Percentiles rank a stretch among this genome's conserved stretches.
Evolutionary conservation across 768 basidiomycete species (phyloP).

Genomic region (Mycena haematopus): DNA sequence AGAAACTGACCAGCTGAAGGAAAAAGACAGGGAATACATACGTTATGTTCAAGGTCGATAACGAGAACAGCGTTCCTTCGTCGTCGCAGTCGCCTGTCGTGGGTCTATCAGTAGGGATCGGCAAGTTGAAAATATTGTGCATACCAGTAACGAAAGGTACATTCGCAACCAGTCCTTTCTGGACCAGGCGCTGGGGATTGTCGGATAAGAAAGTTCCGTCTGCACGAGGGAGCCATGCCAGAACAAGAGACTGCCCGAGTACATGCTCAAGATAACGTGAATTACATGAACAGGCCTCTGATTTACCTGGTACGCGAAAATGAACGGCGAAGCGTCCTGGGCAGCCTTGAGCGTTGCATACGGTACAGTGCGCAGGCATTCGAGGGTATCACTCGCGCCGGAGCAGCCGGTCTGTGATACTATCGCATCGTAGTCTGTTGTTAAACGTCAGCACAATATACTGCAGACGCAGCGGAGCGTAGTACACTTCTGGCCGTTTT

Average conservation of each 20-base stretch:
- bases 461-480: background rate
- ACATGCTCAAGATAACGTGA: too few relatives aligned
- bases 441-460: background rate
- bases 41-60: background rate
- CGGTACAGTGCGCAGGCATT: background rate
- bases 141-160: background rate
- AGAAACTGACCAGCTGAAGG: background rate
- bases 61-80: background rate
- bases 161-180: background rate
- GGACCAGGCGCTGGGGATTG: background rate
- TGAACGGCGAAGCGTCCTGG: background rate
- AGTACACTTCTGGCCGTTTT: conserved; percentile 46
- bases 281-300: background rate
- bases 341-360: background rate
- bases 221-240: background rate
- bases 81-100: background rate
- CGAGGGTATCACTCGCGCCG: background rate
- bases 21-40: background rate
- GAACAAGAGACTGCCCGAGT: background rate
- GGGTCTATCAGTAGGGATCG: too few relatives aligned
- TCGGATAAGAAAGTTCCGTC: background rate
- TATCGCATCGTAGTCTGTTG: background rate
- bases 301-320: background rate
- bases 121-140: too few relatives aligned
- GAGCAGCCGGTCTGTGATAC: background rate